Evolutionary conservation across 371 early-diverging fungal species (phyloP).

Genomic region (Actinomortierella ambigua): DNA sequence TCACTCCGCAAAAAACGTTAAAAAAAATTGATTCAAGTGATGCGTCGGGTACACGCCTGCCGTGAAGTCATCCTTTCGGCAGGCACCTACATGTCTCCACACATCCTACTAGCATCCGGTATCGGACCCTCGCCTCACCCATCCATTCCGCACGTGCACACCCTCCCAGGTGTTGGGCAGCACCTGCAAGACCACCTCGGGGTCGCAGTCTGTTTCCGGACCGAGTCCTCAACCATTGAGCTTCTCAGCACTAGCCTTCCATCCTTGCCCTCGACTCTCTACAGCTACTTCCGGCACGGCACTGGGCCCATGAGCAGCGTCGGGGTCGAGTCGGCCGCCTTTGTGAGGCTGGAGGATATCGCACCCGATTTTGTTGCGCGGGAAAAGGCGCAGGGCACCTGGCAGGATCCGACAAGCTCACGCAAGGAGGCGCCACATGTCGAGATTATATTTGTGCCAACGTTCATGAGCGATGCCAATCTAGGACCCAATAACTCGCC

Average conservation of each 20-base stretch:
- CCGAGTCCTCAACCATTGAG: background rate
- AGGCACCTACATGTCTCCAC: slow-evolving; percentile 34
- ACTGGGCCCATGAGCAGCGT: slow-evolving; percentile 1
- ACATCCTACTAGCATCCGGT: slow-evolving; percentile 28
- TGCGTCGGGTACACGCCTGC: slow-evolving; percentile 14
- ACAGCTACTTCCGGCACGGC: slow-evolving; percentile 8
- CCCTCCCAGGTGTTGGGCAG: slow-evolving; percentile 46
- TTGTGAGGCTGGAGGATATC: slow-evolving; percentile 15
- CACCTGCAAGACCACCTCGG: slow-evolving; percentile 48
- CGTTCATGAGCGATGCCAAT: slow-evolving; percentile 12
- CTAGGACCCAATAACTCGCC: background rate
- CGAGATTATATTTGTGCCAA: slow-evolving; percentile 9
- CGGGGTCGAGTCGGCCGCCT: slow-evolving; percentile 8
- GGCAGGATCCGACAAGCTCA: slow-evolving; percentile 10
- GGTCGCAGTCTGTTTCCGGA: slow-evolving; percentile 16
- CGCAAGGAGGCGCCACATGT: slow-evolving; percentile 14
- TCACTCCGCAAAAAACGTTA: no score
- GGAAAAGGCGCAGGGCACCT: slow-evolving; percentile 13
- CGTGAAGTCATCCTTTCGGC: slow-evolving; percentile 31
- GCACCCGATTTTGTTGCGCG: slow-evolving; percentile 17
- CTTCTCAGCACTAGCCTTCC: background rate
- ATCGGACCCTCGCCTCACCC: slow-evolving; percentile 27
- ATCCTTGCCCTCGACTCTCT: background rate
- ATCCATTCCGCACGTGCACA: slow-evolving; percentile 31
- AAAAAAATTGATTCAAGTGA: slow-evolving; percentile 5